These are phyloP conservation scores for Pascua guehoae DNA, from an alignment of 1,284 basidiomycete species.

Conservation along the genomic window DNA sequence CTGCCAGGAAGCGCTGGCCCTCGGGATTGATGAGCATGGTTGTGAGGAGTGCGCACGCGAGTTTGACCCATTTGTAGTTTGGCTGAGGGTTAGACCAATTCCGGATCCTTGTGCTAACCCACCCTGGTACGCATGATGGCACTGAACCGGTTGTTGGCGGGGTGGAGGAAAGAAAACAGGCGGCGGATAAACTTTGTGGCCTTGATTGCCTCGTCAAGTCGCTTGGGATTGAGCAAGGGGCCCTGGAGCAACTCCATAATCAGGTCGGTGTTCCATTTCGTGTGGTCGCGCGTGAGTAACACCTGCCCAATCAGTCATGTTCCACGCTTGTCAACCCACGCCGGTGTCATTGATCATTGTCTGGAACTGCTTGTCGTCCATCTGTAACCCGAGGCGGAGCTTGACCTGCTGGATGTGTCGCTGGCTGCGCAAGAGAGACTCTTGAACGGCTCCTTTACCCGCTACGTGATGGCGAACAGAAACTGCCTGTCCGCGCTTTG, in stretches of 20 bases:
- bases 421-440: constrained; percentile 80
- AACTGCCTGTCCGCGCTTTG: constrained; percentile 13
- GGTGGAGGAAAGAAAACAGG: constrained; percentile 88
- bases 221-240: constrained; percentile 80
- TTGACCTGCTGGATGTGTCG: constrained; percentile 86
- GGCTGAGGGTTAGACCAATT: constrained; percentile 51
- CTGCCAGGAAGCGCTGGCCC: constrained; percentile 75
- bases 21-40: constrained; percentile 80
- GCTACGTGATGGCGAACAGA: constrained; percentile 3
- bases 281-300: constrained; percentile 80
- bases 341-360: constrained; percentile 76
- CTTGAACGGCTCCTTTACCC: constrained; percentile 54
- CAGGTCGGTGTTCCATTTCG: constrained; percentile 87
- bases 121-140: constrained; percentile 72
- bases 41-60: constrained; percentile 76
- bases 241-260: constrained; percentile 89
- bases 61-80: constrained; percentile 74
- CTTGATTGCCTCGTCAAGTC: constrained; percentile 94
- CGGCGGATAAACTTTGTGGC: constrained; percentile 82
- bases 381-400: constrained; percentile 81
- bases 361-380: constrained; percentile 89
- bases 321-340: constrained; percentile 47
- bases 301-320: constrained; percentile 56
- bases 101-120: constrained; percentile 22
- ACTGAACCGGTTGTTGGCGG: constrained; percentile 79